phyloP scores from a whole-genome alignment of 1,284 basidiomycete genomes.

The Pascua sp. region DNA sequence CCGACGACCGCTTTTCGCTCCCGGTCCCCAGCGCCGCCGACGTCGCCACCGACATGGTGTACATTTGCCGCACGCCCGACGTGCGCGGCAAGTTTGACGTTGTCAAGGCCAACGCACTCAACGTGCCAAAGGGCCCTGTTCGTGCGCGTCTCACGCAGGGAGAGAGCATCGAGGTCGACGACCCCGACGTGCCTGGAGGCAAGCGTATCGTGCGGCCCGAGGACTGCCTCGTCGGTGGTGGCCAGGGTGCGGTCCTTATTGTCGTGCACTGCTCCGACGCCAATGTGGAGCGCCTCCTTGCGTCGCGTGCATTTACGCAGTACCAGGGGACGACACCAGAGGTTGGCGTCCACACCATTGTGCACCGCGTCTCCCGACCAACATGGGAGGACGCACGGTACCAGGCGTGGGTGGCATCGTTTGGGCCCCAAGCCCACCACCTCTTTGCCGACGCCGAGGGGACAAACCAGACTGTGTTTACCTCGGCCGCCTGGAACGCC shows the following conservation, averaged over 20 bases:
- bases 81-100: slow-evolving; percentile 83
- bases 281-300: slow-evolving; percentile 48
- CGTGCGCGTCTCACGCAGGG: slow-evolving; percentile 50
- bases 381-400: slow-evolving; percentile 69
- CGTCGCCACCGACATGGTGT: slow-evolving; percentile 51
- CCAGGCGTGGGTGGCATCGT: slow-evolving; percentile 65
- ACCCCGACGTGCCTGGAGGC: slow-evolving; percentile 54
- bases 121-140: slow-evolving; percentile 61
- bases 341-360: slow-evolving; percentile 57
- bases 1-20: slow-evolving; percentile 24
- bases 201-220: slow-evolving; percentile 52
- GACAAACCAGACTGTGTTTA: slow-evolving; percentile 69
- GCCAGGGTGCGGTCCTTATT: slow-evolving; percentile 38
- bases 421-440: slow-evolving; percentile 64
- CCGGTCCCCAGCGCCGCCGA: slow-evolving; percentile 27
- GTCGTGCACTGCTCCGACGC: slow-evolving; percentile 36
- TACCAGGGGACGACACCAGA: slow-evolving; percentile 36
- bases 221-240: slow-evolving; percentile 46
- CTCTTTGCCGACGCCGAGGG: slow-evolving; percentile 62
- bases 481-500: slow-evolving; percentile 67
- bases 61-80: slow-evolving; percentile 71
- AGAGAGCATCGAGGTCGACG: slow-evolving; percentile 49
- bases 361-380: slow-evolving; percentile 64
- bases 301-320: slow-evolving; percentile 55
- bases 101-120: slow-evolving; percentile 62